These are phyloP conservation scores for Pisolithus orientalis DNA, from an alignment of 768 basidiomycete species.

Conservation along the genomic window DNA sequence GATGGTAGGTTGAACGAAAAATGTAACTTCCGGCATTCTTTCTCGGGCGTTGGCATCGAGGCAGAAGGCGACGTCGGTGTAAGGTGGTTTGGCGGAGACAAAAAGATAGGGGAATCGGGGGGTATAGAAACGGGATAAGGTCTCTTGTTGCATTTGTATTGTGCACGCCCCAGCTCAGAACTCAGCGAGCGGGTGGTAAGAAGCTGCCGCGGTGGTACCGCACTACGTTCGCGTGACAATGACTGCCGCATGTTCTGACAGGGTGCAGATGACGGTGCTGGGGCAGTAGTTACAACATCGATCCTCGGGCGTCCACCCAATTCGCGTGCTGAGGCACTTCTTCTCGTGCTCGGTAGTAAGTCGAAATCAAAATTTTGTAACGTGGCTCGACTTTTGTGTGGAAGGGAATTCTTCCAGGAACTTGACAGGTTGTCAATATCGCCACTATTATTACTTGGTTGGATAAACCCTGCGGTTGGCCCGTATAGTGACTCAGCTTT, in stretches of 20 bases:
- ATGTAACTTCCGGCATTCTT: not conserved
- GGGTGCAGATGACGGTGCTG: not conserved
- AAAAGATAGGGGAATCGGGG: not conserved
- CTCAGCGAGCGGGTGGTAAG: not conserved
- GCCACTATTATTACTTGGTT: slow-evolving; percentile 7
- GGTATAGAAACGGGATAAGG: slow-evolving; percentile 1
- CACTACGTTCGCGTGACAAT: not conserved
- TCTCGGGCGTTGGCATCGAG: not conserved
- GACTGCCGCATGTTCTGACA: not conserved
- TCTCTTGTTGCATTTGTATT: slow-evolving; percentile 26
- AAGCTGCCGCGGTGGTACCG: not conserved
- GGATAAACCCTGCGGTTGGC: slow-evolving; percentile 26
- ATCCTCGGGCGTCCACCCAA: not conserved
- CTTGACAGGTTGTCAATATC: slow-evolving; percentile 2
- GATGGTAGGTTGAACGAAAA: slow-evolving; percentile 20
- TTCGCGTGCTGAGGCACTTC: not conserved
- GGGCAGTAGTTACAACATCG: not conserved
- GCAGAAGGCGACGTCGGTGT: not conserved
- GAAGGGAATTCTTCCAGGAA: not conserved
- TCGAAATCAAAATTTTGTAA: slow-evolving; percentile 25
- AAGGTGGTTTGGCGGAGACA: not conserved
- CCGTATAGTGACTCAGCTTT: slow-evolving; percentile 10
- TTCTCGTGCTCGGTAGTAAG: slow-evolving; percentile 10
- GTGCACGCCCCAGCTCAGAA: slow-evolving; percentile 15
- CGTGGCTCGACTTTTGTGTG: slow-evolving; percentile 7